Evolutionary conservation across 2,329 filamentous ascomycete genomes (phyloP), one percentile per base, ranked within the genome.

Genomic region (Colletotrichum spinosum): DNA sequence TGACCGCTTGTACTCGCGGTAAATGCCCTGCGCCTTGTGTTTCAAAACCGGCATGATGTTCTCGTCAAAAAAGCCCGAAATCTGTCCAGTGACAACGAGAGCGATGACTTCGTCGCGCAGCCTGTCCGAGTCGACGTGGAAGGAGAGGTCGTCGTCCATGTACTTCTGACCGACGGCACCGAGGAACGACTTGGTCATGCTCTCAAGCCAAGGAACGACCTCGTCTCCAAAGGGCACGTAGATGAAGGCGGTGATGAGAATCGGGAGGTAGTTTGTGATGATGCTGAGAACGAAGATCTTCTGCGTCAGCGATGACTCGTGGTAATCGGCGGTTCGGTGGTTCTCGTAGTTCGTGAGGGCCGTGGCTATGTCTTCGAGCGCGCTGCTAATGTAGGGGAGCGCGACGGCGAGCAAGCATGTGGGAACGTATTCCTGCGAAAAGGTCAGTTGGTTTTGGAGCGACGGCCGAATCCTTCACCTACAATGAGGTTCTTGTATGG

Each of bases 281-380:
- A 93, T 92, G 80, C 91, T 92, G 73, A 94, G 85, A 39, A 92
- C 83, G 65, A 94, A 93, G 8, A 91, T 85, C 81, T 94, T 94
- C 67, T 90, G 86, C 0, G 90, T 92, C 69, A 92, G 82, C 0
- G 90, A 89, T 66, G 88, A 85, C 67, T 93, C 88, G 72, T 92
- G 89, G 17, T 86, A 81, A 54, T 90, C 88, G 38, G 88, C 83
- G 0, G 90, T 93, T 58, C 92, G 87, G 73, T 93, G 92, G 73
- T 94, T 94, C 72, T 94, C 92, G 70, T 86, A 92, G 13, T 91
- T 81, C 10, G 88, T 92, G 41, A 94, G 79, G 15, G 78, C 78
- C 1, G 84, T 86, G 1, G 91, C 91, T 39, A 90, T 81, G 3
- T 80, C 79, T 35, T 90, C 91, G 1, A 94, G 80, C 5, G 86